Conservation (phyloP, 257 asterid genomes). For the Handroanthus guayacan region DNA sequence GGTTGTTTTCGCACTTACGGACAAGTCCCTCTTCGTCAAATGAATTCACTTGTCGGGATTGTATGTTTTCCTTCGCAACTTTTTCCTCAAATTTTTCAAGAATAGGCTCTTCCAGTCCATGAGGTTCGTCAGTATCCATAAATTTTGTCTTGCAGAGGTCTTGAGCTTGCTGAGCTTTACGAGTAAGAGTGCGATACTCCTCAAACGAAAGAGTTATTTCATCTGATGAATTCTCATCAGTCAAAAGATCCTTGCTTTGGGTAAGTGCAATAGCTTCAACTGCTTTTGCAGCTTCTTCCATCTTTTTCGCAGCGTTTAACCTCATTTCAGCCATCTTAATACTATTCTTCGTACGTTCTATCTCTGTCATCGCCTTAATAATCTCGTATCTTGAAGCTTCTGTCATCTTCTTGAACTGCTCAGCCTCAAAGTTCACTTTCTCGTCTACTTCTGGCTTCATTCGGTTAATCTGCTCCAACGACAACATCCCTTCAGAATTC, state of each 20-base stretch:
- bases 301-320: conserved; percentile 71
- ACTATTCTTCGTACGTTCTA: conserved; percentile 67
- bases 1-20: conserved; percentile 32
- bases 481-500: conserved; percentile 30
- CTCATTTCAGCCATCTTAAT: conserved; percentile 85
- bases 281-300: conserved; percentile 88
- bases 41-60: conserved; percentile 41
- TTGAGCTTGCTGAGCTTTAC: conserved; percentile 52
- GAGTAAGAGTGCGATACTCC: conserved; percentile 53
- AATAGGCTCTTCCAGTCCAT: conserved; percentile 43
- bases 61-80: conserved; percentile 40
- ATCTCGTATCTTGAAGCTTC: conserved; percentile 78
- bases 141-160: conserved; percentile 70
- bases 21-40: not conserved
- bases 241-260: conserved; percentile 41
- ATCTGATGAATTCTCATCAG: conserved; percentile 33
- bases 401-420: conserved; percentile 74
- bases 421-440: conserved; percentile 53
- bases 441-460: not conserved
- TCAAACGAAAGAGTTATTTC: conserved; percentile 61
- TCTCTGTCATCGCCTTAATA: conserved; percentile 73
- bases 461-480: conserved; percentile 33
- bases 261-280: conserved; percentile 72
- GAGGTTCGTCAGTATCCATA: conserved; percentile 47
- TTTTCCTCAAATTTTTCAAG: conserved; percentile 48